Conservation (phyloP, 345 rosid species). For the Reutealis trisperma region DNA sequence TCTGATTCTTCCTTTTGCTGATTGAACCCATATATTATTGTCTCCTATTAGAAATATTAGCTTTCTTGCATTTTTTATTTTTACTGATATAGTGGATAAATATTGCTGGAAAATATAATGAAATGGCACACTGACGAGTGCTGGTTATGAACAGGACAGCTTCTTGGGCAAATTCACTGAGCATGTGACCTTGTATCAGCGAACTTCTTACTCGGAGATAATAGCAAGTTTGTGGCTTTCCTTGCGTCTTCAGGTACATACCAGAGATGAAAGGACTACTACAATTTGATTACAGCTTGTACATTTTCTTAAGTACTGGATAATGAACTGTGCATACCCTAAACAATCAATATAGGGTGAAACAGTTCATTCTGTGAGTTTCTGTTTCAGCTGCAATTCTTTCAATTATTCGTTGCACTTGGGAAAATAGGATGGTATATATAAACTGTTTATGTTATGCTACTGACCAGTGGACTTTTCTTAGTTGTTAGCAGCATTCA, state of each 20-base stretch:
- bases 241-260: slow-evolving; percentile 86
- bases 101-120: neutral
- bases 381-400: neutral
- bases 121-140: slow-evolving; percentile 6
- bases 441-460: neutral
- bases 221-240: slow-evolving; percentile 96
- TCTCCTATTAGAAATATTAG: neutral
- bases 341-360: neutral
- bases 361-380: neutral
- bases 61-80: neutral
- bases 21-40: neutral
- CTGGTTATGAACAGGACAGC: slow-evolving; percentile 50
- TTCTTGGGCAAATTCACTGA: slow-evolving; percentile 61
- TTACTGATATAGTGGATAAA: neutral
- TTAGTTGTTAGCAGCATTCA: slow-evolving; percentile 76
- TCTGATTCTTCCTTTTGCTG: neutral
- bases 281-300: neutral
- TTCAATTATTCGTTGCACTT: slow-evolving; percentile 2
- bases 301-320: neutral
- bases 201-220: slow-evolving; percentile 78
- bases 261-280: neutral
- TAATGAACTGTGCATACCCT: neutral
- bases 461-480: slow-evolving; percentile 19
- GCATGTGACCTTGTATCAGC: slow-evolving; percentile 64
- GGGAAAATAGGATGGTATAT: slow-evolving; percentile 3